Evolutionary conservation across 225 moss, liverwort and hornwort genomes (phyloP).

Genomic region (Takakia lepidozioides): DNA sequence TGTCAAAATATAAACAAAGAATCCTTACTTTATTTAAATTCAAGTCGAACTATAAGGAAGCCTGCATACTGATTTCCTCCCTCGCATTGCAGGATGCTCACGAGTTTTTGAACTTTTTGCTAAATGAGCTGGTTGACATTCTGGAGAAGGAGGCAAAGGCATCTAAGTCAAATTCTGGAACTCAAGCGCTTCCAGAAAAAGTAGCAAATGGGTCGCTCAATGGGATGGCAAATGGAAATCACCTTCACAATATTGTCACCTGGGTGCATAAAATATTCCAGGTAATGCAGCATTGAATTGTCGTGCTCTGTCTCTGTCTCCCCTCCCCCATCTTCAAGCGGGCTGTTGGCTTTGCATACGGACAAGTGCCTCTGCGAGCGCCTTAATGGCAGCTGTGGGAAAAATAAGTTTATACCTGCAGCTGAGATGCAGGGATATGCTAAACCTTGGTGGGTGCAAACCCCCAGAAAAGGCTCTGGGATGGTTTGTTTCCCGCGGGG

Average conservation of each 20-base stretch:
- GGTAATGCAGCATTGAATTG: slow-evolving; percentile 20
- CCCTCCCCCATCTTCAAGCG: no score
- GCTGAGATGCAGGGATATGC: no score
- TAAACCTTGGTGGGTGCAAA: no score
- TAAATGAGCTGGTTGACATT: slow-evolving; percentile 97
- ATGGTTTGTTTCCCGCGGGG: no score
- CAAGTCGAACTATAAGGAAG: no score
- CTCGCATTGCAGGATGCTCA: slow-evolving; percentile 95
- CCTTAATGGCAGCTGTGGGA: no score
- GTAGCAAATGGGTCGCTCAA: slow-evolving; percentile 69
- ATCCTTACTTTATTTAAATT: slow-evolving; percentile 2
- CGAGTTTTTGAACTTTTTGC: slow-evolving; percentile 90
- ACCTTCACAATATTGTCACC: slow-evolving; percentile 63
- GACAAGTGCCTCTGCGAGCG: no score
- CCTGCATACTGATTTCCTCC: no score
- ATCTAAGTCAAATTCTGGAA: slow-evolving; percentile 69
- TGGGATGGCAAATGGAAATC: slow-evolving; percentile 77
- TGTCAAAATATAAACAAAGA: no score
- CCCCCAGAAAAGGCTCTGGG: no score
- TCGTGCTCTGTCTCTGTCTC: slow-evolving; percentile 15
- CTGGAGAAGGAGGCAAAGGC: slow-evolving; percentile 96
- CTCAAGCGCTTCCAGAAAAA: slow-evolving; percentile 58
- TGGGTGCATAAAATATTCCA: slow-evolving; percentile 99
- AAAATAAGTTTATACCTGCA: no score
- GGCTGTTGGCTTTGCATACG: no score